A percentile compares a stretch with the other conserved stretches of the same genome.
phyloP scores from a whole-genome alignment of 257 asterid species.

The Solanum chmielewskii region DNA sequence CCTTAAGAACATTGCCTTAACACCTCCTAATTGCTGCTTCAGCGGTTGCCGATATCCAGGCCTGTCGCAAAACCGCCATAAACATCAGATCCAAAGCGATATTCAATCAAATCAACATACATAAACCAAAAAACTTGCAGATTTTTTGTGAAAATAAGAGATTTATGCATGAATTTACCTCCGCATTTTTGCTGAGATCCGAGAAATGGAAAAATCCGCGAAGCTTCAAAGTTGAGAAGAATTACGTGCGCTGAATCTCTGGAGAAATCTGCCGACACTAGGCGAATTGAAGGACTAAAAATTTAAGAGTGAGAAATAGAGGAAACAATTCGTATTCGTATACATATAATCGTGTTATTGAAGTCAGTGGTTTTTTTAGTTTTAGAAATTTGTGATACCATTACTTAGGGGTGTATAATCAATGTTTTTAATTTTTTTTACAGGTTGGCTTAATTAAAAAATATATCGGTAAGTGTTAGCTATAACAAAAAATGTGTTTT shows the following conservation, averaged over 20 bases:
- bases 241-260: neutral
- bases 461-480: neutral
- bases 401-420: neutral
- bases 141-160: neutral
- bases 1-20: slow-evolving; percentile 67
- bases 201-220: neutral
- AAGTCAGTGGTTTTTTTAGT: neutral
- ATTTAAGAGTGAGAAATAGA: neutral
- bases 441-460: neutral
- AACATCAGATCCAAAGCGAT: slow-evolving; percentile 20
- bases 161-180: slow-evolving; percentile 14
- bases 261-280: neutral
- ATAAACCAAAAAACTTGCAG: neutral
- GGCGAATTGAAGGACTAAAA: neutral
- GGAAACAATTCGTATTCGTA: neutral
- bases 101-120: neutral
- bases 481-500: neutral
- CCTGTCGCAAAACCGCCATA: slow-evolving; percentile 17
- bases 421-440: neutral
- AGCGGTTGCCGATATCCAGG: slow-evolving; percentile 51
- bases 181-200: slow-evolving; percentile 23
- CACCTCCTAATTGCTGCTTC: slow-evolving; percentile 50
- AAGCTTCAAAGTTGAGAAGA: neutral
- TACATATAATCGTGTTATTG: neutral
- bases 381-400: neutral